Percentiles rank a stretch among this genome's conserved stretches.
Conservation (phyloP, 441 rosid species). For the Erodium chrysanthum region DNA sequence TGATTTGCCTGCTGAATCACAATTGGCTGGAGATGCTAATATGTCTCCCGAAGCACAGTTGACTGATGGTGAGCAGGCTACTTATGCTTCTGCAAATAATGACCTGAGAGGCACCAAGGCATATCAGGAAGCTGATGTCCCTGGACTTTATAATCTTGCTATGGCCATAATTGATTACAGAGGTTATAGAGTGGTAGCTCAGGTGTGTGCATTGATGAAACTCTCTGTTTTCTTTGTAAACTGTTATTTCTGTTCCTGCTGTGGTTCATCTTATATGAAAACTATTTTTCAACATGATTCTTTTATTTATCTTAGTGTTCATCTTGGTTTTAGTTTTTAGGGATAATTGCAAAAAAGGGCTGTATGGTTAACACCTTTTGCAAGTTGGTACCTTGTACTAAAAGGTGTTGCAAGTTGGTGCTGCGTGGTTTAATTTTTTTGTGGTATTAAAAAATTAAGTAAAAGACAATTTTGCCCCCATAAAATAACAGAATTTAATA, state of each 20-base stretch:
- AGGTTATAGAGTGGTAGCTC: slow-evolving; percentile 98
- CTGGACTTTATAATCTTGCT: slow-evolving; percentile 92
- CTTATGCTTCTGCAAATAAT: slow-evolving; percentile 98
- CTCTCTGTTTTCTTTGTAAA: neutral
- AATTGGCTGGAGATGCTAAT: slow-evolving; percentile 32
- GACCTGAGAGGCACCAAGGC: slow-evolving; percentile 97
- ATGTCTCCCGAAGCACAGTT: slow-evolving; percentile 31
- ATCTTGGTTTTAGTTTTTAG: neutral
- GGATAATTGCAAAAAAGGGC: too few relatives aligned
- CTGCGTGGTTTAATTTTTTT: too few relatives aligned
- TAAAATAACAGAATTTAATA: too few relatives aligned
- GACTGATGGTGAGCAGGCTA: slow-evolving; percentile 95
- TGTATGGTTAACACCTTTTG: too few relatives aligned
- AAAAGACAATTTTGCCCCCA: too few relatives aligned
- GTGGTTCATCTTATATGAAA: neutral
- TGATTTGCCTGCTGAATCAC: slow-evolving; percentile 25
- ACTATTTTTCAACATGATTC: neutral
- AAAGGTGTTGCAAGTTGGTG: too few relatives aligned
- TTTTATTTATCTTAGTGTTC: neutral
- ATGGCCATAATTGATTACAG: slow-evolving; percentile 98
- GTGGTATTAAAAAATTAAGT: too few relatives aligned
- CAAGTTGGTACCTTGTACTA: too few relatives aligned
- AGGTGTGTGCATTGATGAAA: slow-evolving; percentile 39
- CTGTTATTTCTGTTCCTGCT: neutral
- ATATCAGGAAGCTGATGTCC: slow-evolving; percentile 95